Conservation (phyloP, 1,139 yeast species). For the Taiozyma onychis region DNA sequence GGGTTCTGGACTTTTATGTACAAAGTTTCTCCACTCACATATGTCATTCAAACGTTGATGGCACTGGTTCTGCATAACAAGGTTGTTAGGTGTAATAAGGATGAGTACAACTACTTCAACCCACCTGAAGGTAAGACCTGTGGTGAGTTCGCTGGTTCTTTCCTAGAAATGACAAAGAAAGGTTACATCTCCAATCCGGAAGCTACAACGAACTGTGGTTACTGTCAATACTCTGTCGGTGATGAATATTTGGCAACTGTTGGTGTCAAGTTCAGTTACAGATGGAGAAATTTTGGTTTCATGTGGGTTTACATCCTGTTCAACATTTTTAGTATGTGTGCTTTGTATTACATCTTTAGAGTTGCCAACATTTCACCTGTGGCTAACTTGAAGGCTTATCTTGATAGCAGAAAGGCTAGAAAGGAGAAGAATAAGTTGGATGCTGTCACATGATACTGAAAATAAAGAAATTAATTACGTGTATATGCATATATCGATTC, state of each 20-base stretch:
- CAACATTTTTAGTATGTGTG: slow-evolving; percentile 44
- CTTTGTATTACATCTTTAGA: slow-evolving; percentile 34
- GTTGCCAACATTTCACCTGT: slow-evolving; percentile 7
- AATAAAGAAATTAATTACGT: no score
- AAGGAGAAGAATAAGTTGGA: neutral
- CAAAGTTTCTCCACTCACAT: slow-evolving; percentile 65
- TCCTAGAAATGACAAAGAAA: slow-evolving; percentile 19
- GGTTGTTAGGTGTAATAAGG: slow-evolving; percentile 43
- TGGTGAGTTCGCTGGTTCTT: slow-evolving; percentile 40
- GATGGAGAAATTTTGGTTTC: slow-evolving; percentile 68
- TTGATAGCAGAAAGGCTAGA: slow-evolving; percentile 1
- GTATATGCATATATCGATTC: no score
- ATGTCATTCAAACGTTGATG: slow-evolving; percentile 55
- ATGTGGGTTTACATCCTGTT: slow-evolving; percentile 49
- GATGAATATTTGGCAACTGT: slow-evolving; percentile 45
- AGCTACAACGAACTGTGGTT: slow-evolving; percentile 50
- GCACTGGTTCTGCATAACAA: slow-evolving; percentile 48
- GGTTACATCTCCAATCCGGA: slow-evolving; percentile 55
- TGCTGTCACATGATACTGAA: neutral
- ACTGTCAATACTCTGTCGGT: slow-evolving; percentile 49
- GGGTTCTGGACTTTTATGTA: slow-evolving; percentile 75
- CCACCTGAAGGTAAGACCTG: slow-evolving; percentile 63
- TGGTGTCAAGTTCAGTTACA: slow-evolving; percentile 38
- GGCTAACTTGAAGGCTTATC: neutral
- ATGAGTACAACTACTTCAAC: slow-evolving; percentile 45